Evolutionary conservation across 1,284 basidiomycete species (phyloP).

Genomic region (Microbotryum lychnidis-dioicae): DNA sequence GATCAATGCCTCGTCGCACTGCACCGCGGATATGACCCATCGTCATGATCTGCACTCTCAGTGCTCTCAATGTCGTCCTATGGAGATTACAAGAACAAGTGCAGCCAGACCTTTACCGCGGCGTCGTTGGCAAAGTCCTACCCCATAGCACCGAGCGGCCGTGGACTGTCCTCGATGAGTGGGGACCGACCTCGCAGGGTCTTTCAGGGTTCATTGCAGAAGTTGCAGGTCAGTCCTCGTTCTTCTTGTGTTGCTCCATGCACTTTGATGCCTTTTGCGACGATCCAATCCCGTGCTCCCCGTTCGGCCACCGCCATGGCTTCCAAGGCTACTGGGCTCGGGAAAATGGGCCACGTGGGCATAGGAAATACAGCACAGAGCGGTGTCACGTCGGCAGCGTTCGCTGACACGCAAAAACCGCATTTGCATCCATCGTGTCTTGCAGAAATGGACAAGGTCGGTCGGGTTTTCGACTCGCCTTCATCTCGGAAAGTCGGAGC

Average conservation of each 20-base stretch:
- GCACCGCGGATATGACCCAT: too few species aligned
- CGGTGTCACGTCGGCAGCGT: not conserved
- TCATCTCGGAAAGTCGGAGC: too few species aligned
- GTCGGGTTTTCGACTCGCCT: too few species aligned
- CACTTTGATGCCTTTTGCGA: not conserved
- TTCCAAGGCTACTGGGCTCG: not conserved
- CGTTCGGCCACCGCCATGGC: not conserved
- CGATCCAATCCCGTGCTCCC: too few species aligned
- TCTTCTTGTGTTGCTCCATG: not conserved
- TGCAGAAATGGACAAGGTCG: constrained; percentile 34
- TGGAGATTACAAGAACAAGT: constrained; percentile 23
- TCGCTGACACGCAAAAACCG: not conserved
- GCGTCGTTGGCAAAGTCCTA: constrained; percentile 12
- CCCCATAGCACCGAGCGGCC: constrained; percentile 26
- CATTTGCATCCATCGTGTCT: too few species aligned
- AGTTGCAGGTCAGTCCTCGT: constrained; percentile 23
- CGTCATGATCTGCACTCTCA: not conserved
- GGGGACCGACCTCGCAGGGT: constrained; percentile 30
- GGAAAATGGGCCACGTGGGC: not conserved
- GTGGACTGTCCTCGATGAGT: constrained; percentile 28
- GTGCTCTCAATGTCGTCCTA: constrained; percentile 32
- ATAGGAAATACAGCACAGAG: too few species aligned
- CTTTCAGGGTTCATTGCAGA: constrained; percentile 25
- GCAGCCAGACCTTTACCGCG: constrained; percentile 28
- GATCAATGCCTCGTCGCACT: too few species aligned